phyloP scores from a whole-genome alignment of 192 early-diverging fungal species.

The Glomus cerebriforme region DNA sequence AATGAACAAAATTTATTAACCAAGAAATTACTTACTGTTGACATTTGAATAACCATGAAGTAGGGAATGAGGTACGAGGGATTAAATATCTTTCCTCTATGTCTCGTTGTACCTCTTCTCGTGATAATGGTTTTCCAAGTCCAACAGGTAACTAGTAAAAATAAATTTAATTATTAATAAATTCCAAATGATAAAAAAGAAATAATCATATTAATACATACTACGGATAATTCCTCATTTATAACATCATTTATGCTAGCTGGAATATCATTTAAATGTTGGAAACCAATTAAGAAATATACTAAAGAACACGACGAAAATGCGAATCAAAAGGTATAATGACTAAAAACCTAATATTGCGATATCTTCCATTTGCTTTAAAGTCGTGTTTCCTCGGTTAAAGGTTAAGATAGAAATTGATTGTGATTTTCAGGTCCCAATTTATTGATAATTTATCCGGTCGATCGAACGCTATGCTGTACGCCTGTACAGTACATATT shows the following conservation, averaged over 20 bases:
- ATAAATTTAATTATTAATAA: not conserved
- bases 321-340: too few relatives aligned
- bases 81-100: conserved; percentile 58
- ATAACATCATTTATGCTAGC: not conserved
- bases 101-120: conserved; percentile 47
- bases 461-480: too few relatives aligned
- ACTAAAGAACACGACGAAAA: too few relatives aligned
- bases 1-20: conserved; percentile 23
- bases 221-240: not conserved
- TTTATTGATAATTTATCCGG: too few relatives aligned
- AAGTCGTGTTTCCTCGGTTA: too few relatives aligned
- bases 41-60: conserved; percentile 54
- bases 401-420: too few relatives aligned
- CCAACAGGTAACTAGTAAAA: conserved; percentile 8
- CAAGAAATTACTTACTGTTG: conserved; percentile 48
- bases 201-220: not conserved
- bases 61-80: conserved; percentile 54
- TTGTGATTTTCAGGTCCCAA: too few relatives aligned
- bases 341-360: too few relatives aligned
- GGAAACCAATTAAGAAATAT: too few relatives aligned
- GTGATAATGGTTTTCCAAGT: conserved; percentile 33
- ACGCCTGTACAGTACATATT: too few relatives aligned
- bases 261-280: not conserved
- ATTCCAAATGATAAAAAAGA: not conserved
- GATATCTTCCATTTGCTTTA: too few relatives aligned